phyloP scores from a whole-genome alignment of 371 early-diverging fungal genomes.

The Batkoa obscura region DNA sequence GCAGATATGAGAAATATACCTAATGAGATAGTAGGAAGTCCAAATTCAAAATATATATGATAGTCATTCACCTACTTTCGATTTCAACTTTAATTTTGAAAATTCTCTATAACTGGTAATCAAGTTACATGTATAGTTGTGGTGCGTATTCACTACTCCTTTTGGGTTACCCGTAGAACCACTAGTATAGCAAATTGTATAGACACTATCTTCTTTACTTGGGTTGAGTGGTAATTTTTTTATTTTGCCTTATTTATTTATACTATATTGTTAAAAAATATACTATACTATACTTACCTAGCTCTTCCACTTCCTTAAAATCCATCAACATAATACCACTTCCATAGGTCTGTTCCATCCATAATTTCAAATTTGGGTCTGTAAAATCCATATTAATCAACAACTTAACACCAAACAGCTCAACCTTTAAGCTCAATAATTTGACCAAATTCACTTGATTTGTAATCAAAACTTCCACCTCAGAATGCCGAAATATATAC shows the following conservation, averaged over 20 bases:
- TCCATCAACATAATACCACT: constrained; percentile 25
- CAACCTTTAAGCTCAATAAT: no score
- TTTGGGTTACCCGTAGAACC: constrained; percentile 75
- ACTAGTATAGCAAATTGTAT: constrained; percentile 91
- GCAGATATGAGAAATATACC: neutral
- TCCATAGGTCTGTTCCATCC: constrained; percentile 52
- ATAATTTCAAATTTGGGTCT: constrained; percentile 45
- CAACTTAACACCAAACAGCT: no score
- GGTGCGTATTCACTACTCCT: constrained; percentile 32
- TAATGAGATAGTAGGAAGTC: neutral
- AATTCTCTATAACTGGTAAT: no score
- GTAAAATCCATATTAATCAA: constrained; percentile 24
- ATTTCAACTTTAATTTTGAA: no score
- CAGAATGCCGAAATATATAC: constrained; percentile 51
- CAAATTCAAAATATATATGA: no score
- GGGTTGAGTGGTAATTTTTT: constrained; percentile 14
- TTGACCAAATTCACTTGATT: constrained; percentile 41
- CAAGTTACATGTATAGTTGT: no score
- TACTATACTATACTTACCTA: no score
- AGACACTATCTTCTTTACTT: constrained; percentile 35
- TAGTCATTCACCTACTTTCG: no score
- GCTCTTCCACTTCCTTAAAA: no score
- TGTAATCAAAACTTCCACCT: constrained; percentile 40
- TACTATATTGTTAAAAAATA: no score
- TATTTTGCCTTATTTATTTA: constrained; percentile 32